These are phyloP conservation scores for Arbutus unedo DNA, from an alignment of 148 eudicot species.

Conservation along the genomic window DNA sequence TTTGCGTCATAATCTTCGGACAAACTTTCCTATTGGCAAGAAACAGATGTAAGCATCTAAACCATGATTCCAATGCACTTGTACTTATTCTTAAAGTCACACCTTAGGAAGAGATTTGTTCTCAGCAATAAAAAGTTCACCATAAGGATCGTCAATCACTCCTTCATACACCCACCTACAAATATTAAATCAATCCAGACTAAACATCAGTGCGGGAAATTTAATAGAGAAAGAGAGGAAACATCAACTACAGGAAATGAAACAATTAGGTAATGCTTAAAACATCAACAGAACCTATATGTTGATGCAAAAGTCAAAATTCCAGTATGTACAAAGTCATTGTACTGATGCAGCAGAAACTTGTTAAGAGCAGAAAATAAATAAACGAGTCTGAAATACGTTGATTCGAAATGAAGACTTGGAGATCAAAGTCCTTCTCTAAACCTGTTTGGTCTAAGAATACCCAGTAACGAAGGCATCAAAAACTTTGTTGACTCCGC, in stretches of 20 bases:
- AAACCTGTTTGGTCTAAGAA: not conserved
- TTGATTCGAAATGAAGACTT: not conserved
- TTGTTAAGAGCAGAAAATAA: not conserved
- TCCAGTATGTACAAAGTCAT: not conserved
- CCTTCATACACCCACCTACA: slow-evolving; percentile 98
- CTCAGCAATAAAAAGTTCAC: slow-evolving; percentile 92
- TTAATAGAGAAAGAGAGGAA: not conserved
- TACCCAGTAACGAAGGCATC: not conserved
- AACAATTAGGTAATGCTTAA: not conserved
- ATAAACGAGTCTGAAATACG: not conserved
- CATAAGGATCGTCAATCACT: slow-evolving; percentile 94
- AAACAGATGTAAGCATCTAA: slow-evolving; percentile 16
- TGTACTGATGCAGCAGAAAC: not conserved
- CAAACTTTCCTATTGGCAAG: slow-evolving; percentile 73
- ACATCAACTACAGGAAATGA: not conserved
- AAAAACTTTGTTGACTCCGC: not conserved
- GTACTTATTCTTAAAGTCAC: slow-evolving; percentile 15
- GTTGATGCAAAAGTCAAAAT: not conserved
- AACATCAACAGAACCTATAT: not conserved
- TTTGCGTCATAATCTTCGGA: slow-evolving; percentile 89
- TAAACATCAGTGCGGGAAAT: not conserved
- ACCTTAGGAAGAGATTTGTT: slow-evolving; percentile 92
- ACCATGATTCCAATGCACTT: slow-evolving; percentile 10
- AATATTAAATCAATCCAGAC: slow-evolving; percentile 9
- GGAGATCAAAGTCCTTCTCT: not conserved